Percentiles rank a stretch among this genome's conserved stretches.
These are phyloP conservation scores for Scenedesmus sp. DNA, from an alignment of 163 green algal species.

Conservation along the genomic window DNA sequence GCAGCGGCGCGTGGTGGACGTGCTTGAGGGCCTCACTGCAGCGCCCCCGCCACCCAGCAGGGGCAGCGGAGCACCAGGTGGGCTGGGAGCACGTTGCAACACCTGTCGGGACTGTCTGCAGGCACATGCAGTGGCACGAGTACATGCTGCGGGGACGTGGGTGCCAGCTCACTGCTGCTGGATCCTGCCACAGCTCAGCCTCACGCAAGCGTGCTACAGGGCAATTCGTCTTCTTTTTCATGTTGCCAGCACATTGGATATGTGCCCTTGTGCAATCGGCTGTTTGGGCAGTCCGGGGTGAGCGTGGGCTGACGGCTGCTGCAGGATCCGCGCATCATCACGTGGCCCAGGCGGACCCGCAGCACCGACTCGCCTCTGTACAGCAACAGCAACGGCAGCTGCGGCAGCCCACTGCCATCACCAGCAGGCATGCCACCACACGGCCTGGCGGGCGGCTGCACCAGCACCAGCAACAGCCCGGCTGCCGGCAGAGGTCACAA, in stretches of 20 bases:
- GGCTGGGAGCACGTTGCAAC: neutral
- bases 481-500: neutral
- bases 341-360: neutral
- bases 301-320: neutral
- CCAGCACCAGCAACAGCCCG: slow-evolving; percentile 10
- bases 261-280: too few relatives aligned
- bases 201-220: too few relatives aligned
- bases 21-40: slow-evolving; percentile 67
- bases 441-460: neutral
- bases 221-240: too few relatives aligned
- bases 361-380: slow-evolving; percentile 17
- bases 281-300: too few relatives aligned
- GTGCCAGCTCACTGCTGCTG: too few relatives aligned
- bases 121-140: neutral
- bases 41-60: slow-evolving; percentile 64
- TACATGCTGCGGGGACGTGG: too few relatives aligned
- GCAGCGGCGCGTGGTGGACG: slow-evolving; percentile 71
- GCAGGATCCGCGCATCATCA: neutral
- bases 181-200: too few relatives aligned
- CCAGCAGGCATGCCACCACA: neutral
- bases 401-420: neutral
- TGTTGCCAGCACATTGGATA: too few relatives aligned
- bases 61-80: neutral
- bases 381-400: neutral
- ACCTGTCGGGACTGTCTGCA: neutral